Evolutionary conservation across 2,329 filamentous ascomycete species (phyloP).

Genomic region (Xylariales sp.): DNA sequence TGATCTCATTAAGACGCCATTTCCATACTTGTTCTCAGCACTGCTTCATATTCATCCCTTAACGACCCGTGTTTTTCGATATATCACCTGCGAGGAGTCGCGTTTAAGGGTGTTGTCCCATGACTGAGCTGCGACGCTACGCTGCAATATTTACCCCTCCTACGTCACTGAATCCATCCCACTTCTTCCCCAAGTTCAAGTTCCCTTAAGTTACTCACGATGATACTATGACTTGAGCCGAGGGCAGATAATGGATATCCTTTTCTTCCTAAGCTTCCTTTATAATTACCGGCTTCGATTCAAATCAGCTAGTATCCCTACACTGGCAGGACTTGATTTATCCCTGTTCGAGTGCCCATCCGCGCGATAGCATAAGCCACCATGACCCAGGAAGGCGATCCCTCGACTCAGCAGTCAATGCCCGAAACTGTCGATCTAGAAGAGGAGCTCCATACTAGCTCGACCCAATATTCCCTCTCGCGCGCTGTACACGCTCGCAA

Average conservation of each 20-base stretch:
- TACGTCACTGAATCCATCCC: slow-evolving; percentile 1
- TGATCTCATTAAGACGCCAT: too few species aligned
- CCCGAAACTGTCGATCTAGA: slow-evolving; percentile 40
- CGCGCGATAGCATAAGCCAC: neutral
- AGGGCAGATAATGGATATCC: neutral
- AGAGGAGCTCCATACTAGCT: slow-evolving; percentile 20
- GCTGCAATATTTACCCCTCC: slow-evolving; percentile 3
- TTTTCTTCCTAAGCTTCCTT: neutral
- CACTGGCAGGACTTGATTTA: too few species aligned
- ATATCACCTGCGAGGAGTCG: too few species aligned
- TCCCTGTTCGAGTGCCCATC: neutral
- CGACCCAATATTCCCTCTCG: slow-evolving; percentile 55
- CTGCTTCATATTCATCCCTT: too few species aligned
- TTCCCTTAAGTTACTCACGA: too few species aligned
- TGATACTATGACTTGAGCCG: neutral
- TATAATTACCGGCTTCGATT: neutral
- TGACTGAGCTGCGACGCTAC: too few species aligned
- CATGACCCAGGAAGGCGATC: slow-evolving; percentile 2
- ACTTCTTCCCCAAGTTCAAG: neutral
- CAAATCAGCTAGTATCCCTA: too few species aligned
- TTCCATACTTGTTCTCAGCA: too few species aligned
- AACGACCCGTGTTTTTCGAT: too few species aligned
- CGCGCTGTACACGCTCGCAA: slow-evolving; percentile 66
- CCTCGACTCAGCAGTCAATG: slow-evolving; percentile 22
- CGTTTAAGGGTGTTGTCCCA: too few species aligned